phyloP scores from a whole-genome alignment of 495 filamentous ascomycete species.

The Neurospora hispaniola region DNA sequence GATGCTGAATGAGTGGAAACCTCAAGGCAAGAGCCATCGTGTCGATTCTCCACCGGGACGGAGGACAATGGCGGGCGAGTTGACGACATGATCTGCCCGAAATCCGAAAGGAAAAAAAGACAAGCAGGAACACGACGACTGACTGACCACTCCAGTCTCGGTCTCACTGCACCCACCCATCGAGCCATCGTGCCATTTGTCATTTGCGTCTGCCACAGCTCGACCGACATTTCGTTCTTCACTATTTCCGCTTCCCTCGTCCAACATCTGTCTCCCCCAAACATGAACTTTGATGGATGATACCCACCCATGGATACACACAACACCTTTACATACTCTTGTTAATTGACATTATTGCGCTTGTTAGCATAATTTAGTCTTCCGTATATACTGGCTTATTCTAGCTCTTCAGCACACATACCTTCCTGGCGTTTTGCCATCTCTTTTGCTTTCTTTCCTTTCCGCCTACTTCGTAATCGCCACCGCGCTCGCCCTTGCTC shows the following conservation, averaged over 20 bases:
- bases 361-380: neutral
- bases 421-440: neutral
- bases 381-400: neutral
- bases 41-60: neutral
- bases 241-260: neutral
- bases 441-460: neutral
- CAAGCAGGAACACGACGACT: neutral
- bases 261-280: neutral
- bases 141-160: neutral
- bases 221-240: neutral
- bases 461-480: neutral
- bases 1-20: neutral
- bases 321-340: neutral
- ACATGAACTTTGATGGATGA: neutral
- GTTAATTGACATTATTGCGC: neutral
- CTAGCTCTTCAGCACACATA: neutral
- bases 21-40: neutral
- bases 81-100: neutral
- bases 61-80: neutral
- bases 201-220: neutral
- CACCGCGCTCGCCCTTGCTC: neutral
- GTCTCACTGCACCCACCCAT: neutral
- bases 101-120: neutral
- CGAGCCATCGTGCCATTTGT: neutral
- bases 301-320: neutral